Evolutionary conservation across 441 rosid genomes (phyloP), one percentile per base, ranked within the genome.

Genomic region (Sinapis alba): DNA sequence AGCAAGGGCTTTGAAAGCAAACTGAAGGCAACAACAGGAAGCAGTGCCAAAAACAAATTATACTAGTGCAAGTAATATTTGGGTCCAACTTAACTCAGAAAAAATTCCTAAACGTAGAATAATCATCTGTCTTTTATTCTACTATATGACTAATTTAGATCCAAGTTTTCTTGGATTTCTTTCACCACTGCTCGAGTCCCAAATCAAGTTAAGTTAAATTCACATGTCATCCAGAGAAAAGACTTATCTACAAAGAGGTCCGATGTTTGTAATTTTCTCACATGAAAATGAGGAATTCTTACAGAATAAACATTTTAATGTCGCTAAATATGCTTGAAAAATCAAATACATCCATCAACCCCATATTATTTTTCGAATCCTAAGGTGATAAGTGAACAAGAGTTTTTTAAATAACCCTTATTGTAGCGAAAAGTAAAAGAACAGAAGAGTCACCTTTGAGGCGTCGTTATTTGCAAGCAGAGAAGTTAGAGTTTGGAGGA

Each of bases 1-100:
- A 80, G 91, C 98, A 69, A 96, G 96, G 75, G 93, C 88, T 87
- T 97, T 89, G 79, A 96, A 96, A 59, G 98, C 85, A 77, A 87
- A 90, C 99, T 96, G 85, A 74, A 82, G 77, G 53, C 74, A 32
- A 68, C 74, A 72, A 32, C 41, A 54, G 24, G 34, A 56, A 56
- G 66, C 66, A 73, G 56, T 23, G 43, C 59, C 63, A 60, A 65
- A 71, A 77, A 51, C 6, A n/a, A 60, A 62, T 60, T 65, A 65
- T 50, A 57, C 73, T 59, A 41, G 69, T 66, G 51, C 53, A 53
- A 41, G 47, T 68, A 16, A 58, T 15, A 28, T 41, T 54, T 27
- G 54, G 54, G 65, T 61, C 45, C 60, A 51, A 53, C 70, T 62
- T 41, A 66, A 32, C 70, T 68, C 32, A 21, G 41, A 61, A 26